Base-by-base conservation (phyloP, 352 stramenopile species). In the Globisporangium takayamanum region DNA sequence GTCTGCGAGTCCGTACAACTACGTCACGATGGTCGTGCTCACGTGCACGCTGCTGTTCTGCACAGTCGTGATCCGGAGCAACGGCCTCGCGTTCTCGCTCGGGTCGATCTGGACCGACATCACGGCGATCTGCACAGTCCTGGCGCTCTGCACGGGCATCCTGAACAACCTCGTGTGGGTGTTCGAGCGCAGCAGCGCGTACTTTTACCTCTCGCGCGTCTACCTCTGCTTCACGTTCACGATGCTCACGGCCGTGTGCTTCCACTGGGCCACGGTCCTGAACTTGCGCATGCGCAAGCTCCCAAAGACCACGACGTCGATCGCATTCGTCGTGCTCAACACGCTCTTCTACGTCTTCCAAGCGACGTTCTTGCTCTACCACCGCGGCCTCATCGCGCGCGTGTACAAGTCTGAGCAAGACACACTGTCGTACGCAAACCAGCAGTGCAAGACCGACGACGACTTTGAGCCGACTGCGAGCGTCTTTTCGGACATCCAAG, bases 151-250 rank as follows among this genome's bases (percentile, higher is more conserved):
- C 48, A 89, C 78, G 4, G 69, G 78, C 14, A 87, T 95, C 55
- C 54, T 93, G 42, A 93, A 93, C 80, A 95, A 95, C 60, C 67
- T 91, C 11, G 61, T 91, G n/a, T 95, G 85, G 85, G 70, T 80
- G 41, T 80, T 93, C 45, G 57, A 59, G 36, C 78, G 78, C 44
- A 73, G 78, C 30, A 87, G 72, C 58, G 66, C 77, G 20, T 94
- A 89, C 66, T 95, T 93, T 50, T 93, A 93, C 70, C 75, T 95
- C 41, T 87, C 84, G 52, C 73, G 82, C 12, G 66, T 84, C 42
- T 87, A 88, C 41, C 51, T 90, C 47, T 94, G 84, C 69, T 87
- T 95, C 60, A 92, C 84, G 25, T 95, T 94, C 53, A 95, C 86
- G 54, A 95, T 95, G 86, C 70, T 95, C 22, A 87, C 79, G 20